phyloP scores from a whole-genome alignment of 1,284 basidiomycete species.

The Caloboletus inedulis region DNA sequence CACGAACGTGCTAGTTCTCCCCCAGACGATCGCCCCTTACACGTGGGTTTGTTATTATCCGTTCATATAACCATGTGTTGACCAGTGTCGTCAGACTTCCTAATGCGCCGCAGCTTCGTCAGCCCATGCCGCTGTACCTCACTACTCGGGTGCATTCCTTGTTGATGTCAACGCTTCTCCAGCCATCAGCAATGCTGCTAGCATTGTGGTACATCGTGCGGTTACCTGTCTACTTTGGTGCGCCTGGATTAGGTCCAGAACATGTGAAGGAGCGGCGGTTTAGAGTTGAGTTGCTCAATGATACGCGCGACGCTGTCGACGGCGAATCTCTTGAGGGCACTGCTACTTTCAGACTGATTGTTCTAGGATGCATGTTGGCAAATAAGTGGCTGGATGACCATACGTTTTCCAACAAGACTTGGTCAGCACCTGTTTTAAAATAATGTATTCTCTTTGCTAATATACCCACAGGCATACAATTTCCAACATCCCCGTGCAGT shows the following conservation, averaged over 20 bases:
- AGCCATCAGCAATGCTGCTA: constrained; percentile 76
- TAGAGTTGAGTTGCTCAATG: constrained; percentile 58
- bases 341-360: constrained; percentile 67
- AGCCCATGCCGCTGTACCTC: constrained; percentile 44
- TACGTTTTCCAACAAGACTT: constrained; percentile 90
- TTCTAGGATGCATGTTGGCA: constrained; percentile 84
- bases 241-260: constrained; percentile 42
- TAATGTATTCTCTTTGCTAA: neutral
- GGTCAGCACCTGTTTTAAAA: constrained; percentile 47
- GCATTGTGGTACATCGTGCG: constrained; percentile 82
- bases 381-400: constrained; percentile 94
- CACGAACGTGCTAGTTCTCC: constrained; percentile 60
- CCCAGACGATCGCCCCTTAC: constrained; percentile 43
- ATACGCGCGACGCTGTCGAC: constrained; percentile 43
- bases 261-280: constrained; percentile 59
- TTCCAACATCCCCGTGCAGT: constrained; percentile 65
- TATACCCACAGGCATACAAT: constrained; percentile 63
- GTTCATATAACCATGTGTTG: constrained; percentile 6
- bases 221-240: constrained; percentile 67
- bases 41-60: constrained; percentile 39
- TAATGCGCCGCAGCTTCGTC: constrained; percentile 35
- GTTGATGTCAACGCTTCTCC: constrained; percentile 73
- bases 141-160: constrained; percentile 68
- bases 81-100: constrained; percentile 28
- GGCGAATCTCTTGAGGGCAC: constrained; percentile 51